Percentiles rank a stretch among this genome's conserved stretches.
Evolutionary conservation across 805 yeast species (phyloP).

Genomic region (Candida oleophila): DNA sequence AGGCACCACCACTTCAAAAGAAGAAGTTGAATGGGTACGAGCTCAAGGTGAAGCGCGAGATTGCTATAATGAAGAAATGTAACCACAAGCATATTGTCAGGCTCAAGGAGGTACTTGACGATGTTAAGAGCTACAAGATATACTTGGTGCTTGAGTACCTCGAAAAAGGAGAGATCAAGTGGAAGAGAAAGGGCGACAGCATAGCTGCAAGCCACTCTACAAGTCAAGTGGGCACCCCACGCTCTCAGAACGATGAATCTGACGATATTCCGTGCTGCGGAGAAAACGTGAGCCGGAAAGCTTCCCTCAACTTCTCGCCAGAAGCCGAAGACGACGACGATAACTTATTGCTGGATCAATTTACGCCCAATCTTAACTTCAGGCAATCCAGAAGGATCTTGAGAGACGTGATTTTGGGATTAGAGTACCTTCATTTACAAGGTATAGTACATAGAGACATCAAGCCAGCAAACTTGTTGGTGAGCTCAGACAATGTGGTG

Average conservation of each 20-base stretch:
- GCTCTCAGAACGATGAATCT: constrained; percentile 8
- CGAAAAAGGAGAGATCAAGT: constrained; percentile 85
- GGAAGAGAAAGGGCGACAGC: constrained; percentile 45
- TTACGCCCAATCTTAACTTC: constrained; percentile 62
- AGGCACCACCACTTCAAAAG: constrained; percentile 4
- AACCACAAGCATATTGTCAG: constrained; percentile 41
- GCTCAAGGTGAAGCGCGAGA: constrained; percentile 38
- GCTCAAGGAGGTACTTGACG: constrained; percentile 73
- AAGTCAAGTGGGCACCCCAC: constrained; percentile 2
- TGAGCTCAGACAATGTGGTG: constrained; percentile 66
- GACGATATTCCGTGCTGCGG: constrained; percentile 47
- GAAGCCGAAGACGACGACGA: constrained; percentile 18
- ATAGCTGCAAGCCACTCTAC: constrained; percentile 5
- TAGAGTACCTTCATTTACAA: constrained; percentile 86
- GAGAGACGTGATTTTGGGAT: constrained; percentile 80
- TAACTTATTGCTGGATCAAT: constrained; percentile 24
- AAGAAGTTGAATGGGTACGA: constrained; percentile 28
- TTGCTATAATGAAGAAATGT: constrained; percentile 49
- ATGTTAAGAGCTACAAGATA: constrained; percentile 75
- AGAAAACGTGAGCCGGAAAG: constrained; percentile 1
- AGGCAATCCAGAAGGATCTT: constrained; percentile 68
- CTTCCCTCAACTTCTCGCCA: constrained; percentile 1
- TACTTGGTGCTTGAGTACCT: constrained; percentile 88
- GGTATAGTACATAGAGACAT: constrained; percentile 94
- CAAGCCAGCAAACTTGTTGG: constrained; percentile 87